phyloP scores from a whole-genome alignment of 176 grass and related monocot species.

The Otatea glauca region DNA sequence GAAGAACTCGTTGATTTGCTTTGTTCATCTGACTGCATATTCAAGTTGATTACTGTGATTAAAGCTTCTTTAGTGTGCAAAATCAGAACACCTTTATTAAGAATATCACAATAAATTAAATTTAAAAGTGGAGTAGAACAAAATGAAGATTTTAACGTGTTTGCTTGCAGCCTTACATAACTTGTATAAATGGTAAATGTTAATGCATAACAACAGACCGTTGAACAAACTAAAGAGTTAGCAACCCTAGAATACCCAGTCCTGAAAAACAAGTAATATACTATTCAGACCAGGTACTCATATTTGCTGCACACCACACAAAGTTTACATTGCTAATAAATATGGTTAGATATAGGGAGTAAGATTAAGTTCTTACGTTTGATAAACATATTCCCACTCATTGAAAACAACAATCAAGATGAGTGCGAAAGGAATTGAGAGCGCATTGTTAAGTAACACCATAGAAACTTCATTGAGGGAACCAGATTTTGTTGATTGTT shows the following conservation, averaged over 20 bases:
- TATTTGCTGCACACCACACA: background rate
- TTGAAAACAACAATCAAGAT: constrained; percentile 74
- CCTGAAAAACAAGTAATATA: background rate
- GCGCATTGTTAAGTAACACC: constrained; percentile 85
- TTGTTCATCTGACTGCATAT: constrained; percentile 25
- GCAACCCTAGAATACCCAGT: background rate
- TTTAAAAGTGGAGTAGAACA: background rate
- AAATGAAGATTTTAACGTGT: constrained; percentile 22
- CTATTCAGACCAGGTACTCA: background rate
- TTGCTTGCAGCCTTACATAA: background rate
- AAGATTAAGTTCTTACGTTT: constrained; percentile 60
- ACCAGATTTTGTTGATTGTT: constrained; percentile 78
- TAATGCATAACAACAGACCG: background rate
- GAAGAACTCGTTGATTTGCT: background rate
- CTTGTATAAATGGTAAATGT: constrained; percentile 23
- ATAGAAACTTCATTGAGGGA: constrained; percentile 93
- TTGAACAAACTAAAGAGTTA: background rate
- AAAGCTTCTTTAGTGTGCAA: constrained; percentile 11
- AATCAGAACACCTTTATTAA: background rate
- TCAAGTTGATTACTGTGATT: background rate
- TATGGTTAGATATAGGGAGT: background rate
- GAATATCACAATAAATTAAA: background rate
- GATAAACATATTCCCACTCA: constrained; percentile 83
- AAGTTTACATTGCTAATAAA: background rate
- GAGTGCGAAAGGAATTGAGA: constrained; percentile 79